phyloP scores from a whole-genome alignment of 2,329 filamentous ascomycete genomes.

The Diaporthe sp. region DNA sequence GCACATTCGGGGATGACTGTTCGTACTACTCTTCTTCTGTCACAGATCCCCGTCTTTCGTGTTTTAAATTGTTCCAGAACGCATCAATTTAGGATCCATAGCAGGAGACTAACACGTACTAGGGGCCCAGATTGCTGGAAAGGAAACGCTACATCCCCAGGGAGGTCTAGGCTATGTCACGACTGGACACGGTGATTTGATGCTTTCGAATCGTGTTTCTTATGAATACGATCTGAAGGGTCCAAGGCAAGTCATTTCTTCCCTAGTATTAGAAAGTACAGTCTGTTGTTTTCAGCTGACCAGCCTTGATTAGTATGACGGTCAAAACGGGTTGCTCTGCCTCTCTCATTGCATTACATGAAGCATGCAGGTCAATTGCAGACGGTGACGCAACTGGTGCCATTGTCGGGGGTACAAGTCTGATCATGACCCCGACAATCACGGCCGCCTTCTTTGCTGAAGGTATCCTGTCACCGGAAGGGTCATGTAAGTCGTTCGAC shows the following conservation, averaged over 20 bases:
- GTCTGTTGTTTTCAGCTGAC: no score
- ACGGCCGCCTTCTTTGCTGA: slow-evolving; percentile 1
- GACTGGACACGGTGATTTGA: not conserved
- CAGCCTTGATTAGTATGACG: not conserved
- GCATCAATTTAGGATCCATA: no score
- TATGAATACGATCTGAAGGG: not conserved
- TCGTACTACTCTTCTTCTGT: no score
- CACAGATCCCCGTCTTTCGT: no score
- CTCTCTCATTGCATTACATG: not conserved
- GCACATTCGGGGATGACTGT: not conserved
- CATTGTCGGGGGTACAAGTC: not conserved
- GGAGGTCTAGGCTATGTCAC: not conserved
- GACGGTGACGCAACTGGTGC: not conserved
- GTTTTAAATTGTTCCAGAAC: not conserved
- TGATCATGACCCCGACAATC: not conserved
- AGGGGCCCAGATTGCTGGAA: not conserved
- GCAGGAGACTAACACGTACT: no score
- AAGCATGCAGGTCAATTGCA: not conserved
- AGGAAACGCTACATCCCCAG: not conserved
- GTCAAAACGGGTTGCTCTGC: not conserved
- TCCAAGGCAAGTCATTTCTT: not conserved
- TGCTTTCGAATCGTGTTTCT: not conserved
- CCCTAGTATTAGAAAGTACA: no score
- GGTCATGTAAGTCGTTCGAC: not conserved
- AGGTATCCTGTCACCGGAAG: not conserved